Conservation (phyloP, 1,139 yeast species). For the Pichia sp. region DNA sequence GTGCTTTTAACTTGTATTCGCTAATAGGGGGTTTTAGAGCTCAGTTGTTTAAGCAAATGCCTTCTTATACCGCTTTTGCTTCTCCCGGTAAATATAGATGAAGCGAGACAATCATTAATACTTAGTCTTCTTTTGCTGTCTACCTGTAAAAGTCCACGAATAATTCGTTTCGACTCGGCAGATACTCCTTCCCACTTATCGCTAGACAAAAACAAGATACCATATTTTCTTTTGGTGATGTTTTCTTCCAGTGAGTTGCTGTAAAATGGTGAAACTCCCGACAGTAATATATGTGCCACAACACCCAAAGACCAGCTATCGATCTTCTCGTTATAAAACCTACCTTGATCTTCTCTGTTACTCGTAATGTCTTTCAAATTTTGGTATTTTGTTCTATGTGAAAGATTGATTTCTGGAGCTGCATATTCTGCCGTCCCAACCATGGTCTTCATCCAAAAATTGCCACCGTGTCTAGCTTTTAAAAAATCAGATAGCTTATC, state of each 20-base stretch:
- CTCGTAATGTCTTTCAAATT: neutral
- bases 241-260: constrained; percentile 25
- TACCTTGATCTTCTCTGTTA: constrained; percentile 2
- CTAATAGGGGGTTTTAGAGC: no score
- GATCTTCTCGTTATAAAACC: constrained; percentile 35
- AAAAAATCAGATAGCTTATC: neutral
- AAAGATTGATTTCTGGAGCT: constrained; percentile 55
- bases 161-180: constrained; percentile 23
- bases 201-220: constrained; percentile 27
- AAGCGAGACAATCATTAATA: constrained; percentile 28
- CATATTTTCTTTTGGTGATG: constrained; percentile 31
- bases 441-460: constrained; percentile 39
- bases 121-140: constrained; percentile 32
- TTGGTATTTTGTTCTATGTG: neutral
- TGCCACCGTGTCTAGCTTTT: neutral
- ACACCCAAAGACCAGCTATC: constrained; percentile 67
- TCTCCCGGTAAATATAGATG: no score
- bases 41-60: no score
- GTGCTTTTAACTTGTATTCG: no score
- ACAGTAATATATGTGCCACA: constrained; percentile 43
- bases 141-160: constrained; percentile 27
- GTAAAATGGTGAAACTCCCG: constrained; percentile 58
- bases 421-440: constrained; percentile 65
- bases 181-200: constrained; percentile 36
- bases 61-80: no score